These are phyloP conservation scores for Lathyrus sativus DNA, from an alignment of 306 rosid species.

Conservation along the genomic window DNA sequence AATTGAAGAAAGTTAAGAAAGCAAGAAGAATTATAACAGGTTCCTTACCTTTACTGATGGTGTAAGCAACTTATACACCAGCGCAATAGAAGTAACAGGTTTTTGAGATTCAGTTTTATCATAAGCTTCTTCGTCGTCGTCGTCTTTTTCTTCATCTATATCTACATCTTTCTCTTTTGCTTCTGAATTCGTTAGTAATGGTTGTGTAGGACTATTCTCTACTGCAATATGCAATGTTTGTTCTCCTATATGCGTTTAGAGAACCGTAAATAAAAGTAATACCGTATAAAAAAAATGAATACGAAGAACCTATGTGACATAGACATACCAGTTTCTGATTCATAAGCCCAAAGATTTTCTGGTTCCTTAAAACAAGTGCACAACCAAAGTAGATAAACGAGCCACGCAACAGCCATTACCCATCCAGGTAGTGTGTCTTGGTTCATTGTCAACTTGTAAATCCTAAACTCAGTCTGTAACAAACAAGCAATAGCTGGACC, in stretches of 20 bases:
- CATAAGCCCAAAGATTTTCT: constrained; percentile 39
- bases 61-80: too few relatives aligned
- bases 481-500: too few relatives aligned
- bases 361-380: constrained; percentile 91
- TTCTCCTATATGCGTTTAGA: constrained; percentile 45
- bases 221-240: constrained; percentile 49
- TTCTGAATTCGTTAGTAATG: constrained; percentile 57
- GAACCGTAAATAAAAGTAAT: too few relatives aligned
- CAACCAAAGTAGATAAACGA: too few relatives aligned
- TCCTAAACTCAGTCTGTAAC: constrained; percentile 62
- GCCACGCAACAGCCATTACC: constrained; percentile 83
- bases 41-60: too few relatives aligned
- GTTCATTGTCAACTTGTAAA: constrained; percentile 85
- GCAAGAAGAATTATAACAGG: too few relatives aligned
- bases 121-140: too few relatives aligned
- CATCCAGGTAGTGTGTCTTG: constrained; percentile 90
- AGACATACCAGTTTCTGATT: constrained; percentile 65
- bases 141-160: too few relatives aligned
- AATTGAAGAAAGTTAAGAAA: too few relatives aligned
- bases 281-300: constrained; percentile 22
- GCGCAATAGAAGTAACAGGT: too few relatives aligned
- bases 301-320: constrained; percentile 30
- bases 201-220: constrained; percentile 51
- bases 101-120: too few relatives aligned
- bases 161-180: constrained; percentile 78